Base-by-base conservation (phyloP, 371 early-diverging fungal species). In the Circinella minor region DNA sequence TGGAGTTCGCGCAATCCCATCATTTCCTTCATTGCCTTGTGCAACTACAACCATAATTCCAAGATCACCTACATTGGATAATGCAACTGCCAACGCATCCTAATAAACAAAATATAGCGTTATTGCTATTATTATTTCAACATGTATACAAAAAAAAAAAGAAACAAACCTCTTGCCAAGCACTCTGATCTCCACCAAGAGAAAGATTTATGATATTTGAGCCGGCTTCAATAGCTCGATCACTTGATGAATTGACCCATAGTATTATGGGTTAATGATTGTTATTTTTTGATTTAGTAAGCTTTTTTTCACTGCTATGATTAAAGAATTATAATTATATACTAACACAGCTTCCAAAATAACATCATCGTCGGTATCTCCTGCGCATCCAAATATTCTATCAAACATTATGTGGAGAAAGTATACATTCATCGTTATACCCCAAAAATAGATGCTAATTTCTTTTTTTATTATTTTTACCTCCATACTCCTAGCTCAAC, bases 191-290 rank as follows among this genome's bases (percentile, higher is more conserved):
- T 27, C 74, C 74, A 14, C 77, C 77, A 13, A 77, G 49, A 3
- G 77, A 77, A 7, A 77, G 37, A n/a, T 77, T 77, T 13, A 77
- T 72, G 17, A 74, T 55, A 55, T 89, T 82, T 79, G 86, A 86
- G 10, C 78, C 75, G 17, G 70, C 75, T 66, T 66, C 18, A 46
- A 63, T 69, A 4, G 73, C 73, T 51, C 57, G 64, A 34, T 73
- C 74, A 15, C 74, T 73, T 18, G 1, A 49, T 36, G 10, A 61
- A 27, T 27, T 27, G 27, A 27, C 27, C 20, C 15, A 20, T 20
- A n/a, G 10, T 8, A 55, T 55, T 18, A 55, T 55, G 1, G 8
- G 20, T 55, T 55, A 27, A 27, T 27, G 27, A 27, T 27, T 27
- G 27, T 27, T 27, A 27, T 27, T 27, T 27, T 27, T 27, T 27